Evolutionary conservation across 2,329 filamentous ascomycete genomes (phyloP).

Genomic region (Xylaria sp.): DNA sequence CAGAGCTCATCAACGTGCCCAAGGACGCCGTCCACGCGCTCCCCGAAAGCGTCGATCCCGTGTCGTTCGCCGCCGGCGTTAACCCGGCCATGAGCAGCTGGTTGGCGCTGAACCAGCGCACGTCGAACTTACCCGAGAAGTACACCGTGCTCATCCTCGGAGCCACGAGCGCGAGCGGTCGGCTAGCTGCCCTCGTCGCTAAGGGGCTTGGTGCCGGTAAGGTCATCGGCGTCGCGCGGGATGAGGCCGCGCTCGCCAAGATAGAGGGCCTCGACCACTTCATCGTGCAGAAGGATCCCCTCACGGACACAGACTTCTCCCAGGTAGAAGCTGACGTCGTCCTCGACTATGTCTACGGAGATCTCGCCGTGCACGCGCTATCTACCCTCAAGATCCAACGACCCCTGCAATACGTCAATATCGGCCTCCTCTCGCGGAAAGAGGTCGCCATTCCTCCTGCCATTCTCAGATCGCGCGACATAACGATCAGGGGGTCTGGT

Average conservation of each 20-base stretch:
- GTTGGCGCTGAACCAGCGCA: constrained; percentile 65
- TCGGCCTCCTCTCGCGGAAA: constrained; percentile 58
- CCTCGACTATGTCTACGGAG: constrained; percentile 68
- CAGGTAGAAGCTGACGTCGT: constrained; percentile 62
- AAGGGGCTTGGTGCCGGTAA: constrained; percentile 60
- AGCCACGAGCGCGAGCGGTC: constrained; percentile 63
- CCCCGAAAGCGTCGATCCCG: constrained; percentile 58
- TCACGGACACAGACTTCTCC: constrained; percentile 59
- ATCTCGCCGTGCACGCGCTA: constrained; percentile 56
- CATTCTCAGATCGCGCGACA: constrained; percentile 60
- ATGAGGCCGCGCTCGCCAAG: constrained; percentile 54
- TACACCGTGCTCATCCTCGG: constrained; percentile 65
- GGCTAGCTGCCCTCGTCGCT: constrained; percentile 61
- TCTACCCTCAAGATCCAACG: constrained; percentile 53
- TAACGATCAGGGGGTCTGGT: constrained; percentile 60
- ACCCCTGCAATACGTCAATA: constrained; percentile 64
- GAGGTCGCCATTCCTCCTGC: constrained; percentile 55
- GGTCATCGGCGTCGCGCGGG: constrained; percentile 64
- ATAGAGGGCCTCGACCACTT: constrained; percentile 58
- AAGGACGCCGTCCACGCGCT: constrained; percentile 53
- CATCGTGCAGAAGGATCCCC: constrained; percentile 56
- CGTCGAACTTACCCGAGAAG: constrained; percentile 51
- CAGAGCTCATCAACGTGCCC: constrained; percentile 61
- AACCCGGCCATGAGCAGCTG: constrained; percentile 68
- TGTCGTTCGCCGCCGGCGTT: constrained; percentile 62